Evolutionary conservation across 139 green algal species (phyloP).

Genomic region (Desmodesmus armatus): DNA sequence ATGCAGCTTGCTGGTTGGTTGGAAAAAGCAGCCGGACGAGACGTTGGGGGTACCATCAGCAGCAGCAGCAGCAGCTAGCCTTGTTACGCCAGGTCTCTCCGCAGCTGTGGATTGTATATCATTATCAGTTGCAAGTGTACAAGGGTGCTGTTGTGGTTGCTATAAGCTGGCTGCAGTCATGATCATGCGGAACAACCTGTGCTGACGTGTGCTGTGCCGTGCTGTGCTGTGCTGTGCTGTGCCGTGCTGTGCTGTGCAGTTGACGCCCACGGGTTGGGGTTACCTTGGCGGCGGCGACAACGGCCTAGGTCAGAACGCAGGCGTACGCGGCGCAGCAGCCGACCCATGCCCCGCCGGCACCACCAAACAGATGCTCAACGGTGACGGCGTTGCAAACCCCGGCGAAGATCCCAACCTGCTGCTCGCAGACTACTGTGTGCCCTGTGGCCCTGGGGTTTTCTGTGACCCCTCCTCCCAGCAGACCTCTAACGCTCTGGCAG

Average conservation of each 20-base stretch:
- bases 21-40: background rate
- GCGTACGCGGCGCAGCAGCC: slow-evolving; percentile 16
- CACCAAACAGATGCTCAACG: slow-evolving; percentile 47
- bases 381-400: slow-evolving; percentile 10
- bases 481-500: too few species aligned
- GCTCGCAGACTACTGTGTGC: slow-evolving; percentile 38
- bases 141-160: too few species aligned
- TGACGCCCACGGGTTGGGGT: slow-evolving; percentile 38
- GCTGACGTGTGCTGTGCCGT: background rate
- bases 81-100: background rate
- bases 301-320: slow-evolving; percentile 39
- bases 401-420: slow-evolving; percentile 41
- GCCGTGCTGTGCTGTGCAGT: background rate
- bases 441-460: slow-evolving; percentile 18
- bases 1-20: background rate
- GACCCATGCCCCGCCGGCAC: slow-evolving; percentile 44
- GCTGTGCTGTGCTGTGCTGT: background rate
- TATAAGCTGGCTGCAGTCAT: too few species aligned
- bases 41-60: background rate
- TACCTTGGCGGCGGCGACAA: slow-evolving; percentile 49
- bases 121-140: too few species aligned
- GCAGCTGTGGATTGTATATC: too few species aligned
- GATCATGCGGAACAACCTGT: too few species aligned
- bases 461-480: slow-evolving; percentile 14
- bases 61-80: background rate